Conservation (phyloP, 2,329 filamentous ascomycete species). For the Domatiomyces globalis region DNA sequence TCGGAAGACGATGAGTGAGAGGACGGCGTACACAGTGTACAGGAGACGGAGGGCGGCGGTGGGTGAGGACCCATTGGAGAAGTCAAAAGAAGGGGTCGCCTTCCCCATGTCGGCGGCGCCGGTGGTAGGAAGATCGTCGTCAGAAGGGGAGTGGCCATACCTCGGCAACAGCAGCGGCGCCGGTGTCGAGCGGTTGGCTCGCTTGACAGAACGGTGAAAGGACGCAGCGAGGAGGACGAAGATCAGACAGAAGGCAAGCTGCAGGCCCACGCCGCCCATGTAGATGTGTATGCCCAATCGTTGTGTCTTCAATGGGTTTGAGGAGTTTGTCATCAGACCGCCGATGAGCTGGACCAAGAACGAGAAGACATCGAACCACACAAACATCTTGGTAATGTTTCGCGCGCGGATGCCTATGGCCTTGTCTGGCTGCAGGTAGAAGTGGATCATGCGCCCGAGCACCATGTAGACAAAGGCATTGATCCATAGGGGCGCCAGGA, state of each 20-base stretch:
- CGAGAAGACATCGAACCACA: conserved; percentile 29
- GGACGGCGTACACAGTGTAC: conserved; percentile 38
- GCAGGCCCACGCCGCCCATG: conserved; percentile 31
- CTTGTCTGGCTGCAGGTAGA: conserved; percentile 22
- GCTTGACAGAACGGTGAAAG: conserved; percentile 31
- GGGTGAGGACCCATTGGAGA: conserved; percentile 13
- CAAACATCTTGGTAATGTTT: conserved; percentile 27
- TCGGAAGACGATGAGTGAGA: conserved; percentile 36
- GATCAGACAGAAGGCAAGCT: conserved; percentile 37
- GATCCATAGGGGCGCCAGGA: conserved; percentile 34
- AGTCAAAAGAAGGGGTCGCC: not conserved
- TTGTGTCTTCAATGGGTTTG: conserved; percentile 14
- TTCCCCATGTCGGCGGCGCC: conserved; percentile 9
- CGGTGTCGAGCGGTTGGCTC: no score
- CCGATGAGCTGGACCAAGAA: conserved; percentile 34
- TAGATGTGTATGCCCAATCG: conserved; percentile 34
- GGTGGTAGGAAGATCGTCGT: conserved; percentile 21
- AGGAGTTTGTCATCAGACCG: conserved; percentile 24
- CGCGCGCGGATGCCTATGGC: conserved; percentile 28
- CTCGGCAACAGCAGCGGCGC: conserved; percentile 16
- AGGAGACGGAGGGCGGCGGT: conserved; percentile 23
- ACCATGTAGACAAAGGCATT: conserved; percentile 37
- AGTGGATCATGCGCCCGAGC: conserved; percentile 34
- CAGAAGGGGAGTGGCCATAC: not conserved
- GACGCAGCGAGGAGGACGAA: conserved; percentile 36